phyloP scores from a whole-genome alignment of 306 rosid species.

The Castanopsis chinensis region DNA sequence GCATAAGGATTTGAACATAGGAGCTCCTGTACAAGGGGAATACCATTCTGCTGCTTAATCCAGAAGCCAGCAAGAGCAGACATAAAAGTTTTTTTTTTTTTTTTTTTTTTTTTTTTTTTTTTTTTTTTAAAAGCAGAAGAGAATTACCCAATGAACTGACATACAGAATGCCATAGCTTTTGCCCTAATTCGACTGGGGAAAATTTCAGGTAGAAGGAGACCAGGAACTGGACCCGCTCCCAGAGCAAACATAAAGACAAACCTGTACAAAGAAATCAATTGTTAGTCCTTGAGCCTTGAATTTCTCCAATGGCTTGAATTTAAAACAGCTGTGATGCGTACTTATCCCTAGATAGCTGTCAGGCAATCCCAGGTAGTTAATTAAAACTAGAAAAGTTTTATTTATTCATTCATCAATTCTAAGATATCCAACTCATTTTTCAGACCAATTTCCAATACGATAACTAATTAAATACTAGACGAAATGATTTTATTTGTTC shows the following conservation, averaged over 20 bases:
- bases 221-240: constrained; percentile 99
- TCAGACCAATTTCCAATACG: neutral
- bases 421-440: neutral
- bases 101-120: too few relatives aligned
- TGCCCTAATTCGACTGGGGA: constrained; percentile 86
- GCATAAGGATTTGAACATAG: neutral
- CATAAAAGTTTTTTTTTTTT: neutral
- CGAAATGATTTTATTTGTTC: neutral
- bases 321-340: neutral
- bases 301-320: neutral
- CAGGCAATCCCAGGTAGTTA: neutral
- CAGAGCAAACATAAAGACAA: constrained; percentile 82
- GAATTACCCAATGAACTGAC: constrained; percentile 96
- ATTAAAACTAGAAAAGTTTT: neutral
- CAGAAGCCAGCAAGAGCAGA: constrained; percentile 3
- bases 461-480: neutral
- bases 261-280: constrained; percentile 53
- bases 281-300: constrained; percentile 2
- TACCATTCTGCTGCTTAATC: constrained; percentile 1
- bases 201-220: constrained; percentile 90
- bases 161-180: constrained; percentile 95
- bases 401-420: neutral
- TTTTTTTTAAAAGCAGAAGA: constrained; percentile 7
- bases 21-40: neutral
- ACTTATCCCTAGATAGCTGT: constrained; percentile 7